Conservation (phyloP, 1,139 yeast species). For the Candida tropicalis region DNA sequence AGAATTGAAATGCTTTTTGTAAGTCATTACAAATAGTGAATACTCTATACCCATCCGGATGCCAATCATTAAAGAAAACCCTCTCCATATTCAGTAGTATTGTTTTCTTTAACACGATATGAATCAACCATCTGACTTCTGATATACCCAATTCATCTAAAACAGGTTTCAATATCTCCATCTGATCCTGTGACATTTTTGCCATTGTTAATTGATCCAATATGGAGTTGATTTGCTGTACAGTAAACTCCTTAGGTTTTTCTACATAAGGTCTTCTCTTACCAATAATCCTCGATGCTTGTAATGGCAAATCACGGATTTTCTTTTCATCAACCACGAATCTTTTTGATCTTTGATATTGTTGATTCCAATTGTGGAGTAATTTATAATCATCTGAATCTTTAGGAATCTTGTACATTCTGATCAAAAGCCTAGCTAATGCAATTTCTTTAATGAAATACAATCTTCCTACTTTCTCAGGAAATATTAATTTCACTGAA, state of each 20-base stretch:
- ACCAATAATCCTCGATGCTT: conserved; percentile 48
- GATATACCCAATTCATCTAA: conserved; percentile 58
- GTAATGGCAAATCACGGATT: conserved; percentile 47
- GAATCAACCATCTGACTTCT: conserved; percentile 72
- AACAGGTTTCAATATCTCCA: conserved; percentile 49
- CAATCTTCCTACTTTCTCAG: conserved; percentile 58
- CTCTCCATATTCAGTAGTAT: conserved; percentile 63
- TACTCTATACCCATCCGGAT: conserved; percentile 73
- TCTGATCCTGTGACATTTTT: conserved; percentile 37
- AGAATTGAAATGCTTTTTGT: conserved; percentile 59
- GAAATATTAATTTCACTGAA: conserved; percentile 61
- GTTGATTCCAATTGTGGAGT: conserved; percentile 43
- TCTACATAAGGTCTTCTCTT: conserved; percentile 51
- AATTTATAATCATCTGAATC: conserved; percentile 36
- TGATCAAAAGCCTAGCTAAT: conserved; percentile 45
- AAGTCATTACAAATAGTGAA: conserved; percentile 71
- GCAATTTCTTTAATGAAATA: conserved; percentile 57
- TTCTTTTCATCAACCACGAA: conserved; percentile 24
- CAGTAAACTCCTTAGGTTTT: conserved; percentile 40
- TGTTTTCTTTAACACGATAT: conserved; percentile 63
- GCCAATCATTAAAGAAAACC: conserved; percentile 68
- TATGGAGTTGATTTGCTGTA: conserved; percentile 58
- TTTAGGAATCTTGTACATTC: conserved; percentile 38
- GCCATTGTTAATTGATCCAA: conserved; percentile 53
- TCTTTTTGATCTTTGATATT: conserved; percentile 29